Evolutionary conservation across 768 basidiomycete genomes (phyloP).

Genomic region (Pleurotus pulmonarius): DNA sequence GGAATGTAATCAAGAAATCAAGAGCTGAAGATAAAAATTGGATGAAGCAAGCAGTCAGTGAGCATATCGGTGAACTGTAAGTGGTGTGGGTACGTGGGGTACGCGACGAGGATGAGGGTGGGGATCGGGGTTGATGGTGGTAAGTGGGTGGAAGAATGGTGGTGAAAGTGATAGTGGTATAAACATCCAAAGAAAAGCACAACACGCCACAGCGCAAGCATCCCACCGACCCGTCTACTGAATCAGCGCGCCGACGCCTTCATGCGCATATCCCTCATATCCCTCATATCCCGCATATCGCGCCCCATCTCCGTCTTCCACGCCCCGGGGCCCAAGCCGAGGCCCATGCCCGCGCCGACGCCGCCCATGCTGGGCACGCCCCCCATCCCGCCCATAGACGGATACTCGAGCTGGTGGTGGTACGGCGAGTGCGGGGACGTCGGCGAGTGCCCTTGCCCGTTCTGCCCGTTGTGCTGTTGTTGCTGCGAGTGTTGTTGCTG

Average conservation of each 20-base stretch:
- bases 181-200: no score
- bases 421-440: no score
- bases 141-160: background rate
- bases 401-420: constrained; percentile 8
- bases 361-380: background rate
- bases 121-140: background rate
- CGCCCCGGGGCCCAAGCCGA: constrained; percentile 32
- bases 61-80: no score
- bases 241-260: constrained; percentile 34
- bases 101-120: background rate
- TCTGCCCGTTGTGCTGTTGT: constrained; percentile 29
- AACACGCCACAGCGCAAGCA: no score
- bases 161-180: no score
- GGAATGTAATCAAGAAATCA: background rate
- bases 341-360: background rate
- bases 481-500: constrained; percentile 30
- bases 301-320: constrained; percentile 41
- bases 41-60: no score
- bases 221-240: no score
- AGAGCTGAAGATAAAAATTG: background rate
- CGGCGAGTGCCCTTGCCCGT: constrained; percentile 30
- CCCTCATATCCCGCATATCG: constrained; percentile 27
- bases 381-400: constrained; percentile 7
- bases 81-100: background rate
- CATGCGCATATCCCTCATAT: constrained; percentile 33